A percentile compares a stretch with the other conserved stretches of the same genome.
Evolutionary conservation across 768 basidiomycete genomes (phyloP).

Genomic region (Mycena olivaceomarginata): DNA sequence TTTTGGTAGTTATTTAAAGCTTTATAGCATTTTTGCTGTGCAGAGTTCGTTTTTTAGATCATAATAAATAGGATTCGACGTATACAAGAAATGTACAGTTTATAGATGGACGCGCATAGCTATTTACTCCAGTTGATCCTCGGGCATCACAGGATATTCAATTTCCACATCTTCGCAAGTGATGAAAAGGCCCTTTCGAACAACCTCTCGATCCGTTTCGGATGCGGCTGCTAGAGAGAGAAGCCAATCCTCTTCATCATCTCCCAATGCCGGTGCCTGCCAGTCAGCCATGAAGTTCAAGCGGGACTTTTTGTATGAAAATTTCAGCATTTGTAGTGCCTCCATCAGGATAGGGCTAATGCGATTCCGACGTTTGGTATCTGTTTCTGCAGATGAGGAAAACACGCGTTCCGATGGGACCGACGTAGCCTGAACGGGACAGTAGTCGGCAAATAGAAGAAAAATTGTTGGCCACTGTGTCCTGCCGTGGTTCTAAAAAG

Average conservation of each 20-base stretch:
- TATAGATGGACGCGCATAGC: neutral
- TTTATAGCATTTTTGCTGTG: neutral
- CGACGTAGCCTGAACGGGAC: neutral
- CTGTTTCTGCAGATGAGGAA: neutral
- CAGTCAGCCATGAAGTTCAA: neutral
- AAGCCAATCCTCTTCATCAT: neutral
- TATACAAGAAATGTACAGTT: neutral
- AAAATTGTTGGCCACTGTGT: neutral
- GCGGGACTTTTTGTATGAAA: too few species aligned
- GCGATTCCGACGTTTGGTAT: too few species aligned
- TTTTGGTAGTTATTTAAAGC: neutral
- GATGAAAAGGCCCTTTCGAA: neutral
- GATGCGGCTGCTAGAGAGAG: neutral
- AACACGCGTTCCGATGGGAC: neutral
- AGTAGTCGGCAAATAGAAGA: neutral
- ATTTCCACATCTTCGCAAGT: neutral
- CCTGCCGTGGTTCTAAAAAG: constrained; percentile 13
- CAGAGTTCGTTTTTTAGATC: neutral
- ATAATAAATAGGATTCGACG: neutral
- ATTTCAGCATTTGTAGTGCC: too few species aligned
- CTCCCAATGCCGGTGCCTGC: neutral
- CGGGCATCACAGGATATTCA: neutral
- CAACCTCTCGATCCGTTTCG: neutral
- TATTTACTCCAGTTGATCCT: neutral
- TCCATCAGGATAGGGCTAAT: too few species aligned